These are phyloP conservation scores for Pelargonium cotyledonis DNA, from an alignment of 441 rosid species.

Conservation along the genomic window DNA sequence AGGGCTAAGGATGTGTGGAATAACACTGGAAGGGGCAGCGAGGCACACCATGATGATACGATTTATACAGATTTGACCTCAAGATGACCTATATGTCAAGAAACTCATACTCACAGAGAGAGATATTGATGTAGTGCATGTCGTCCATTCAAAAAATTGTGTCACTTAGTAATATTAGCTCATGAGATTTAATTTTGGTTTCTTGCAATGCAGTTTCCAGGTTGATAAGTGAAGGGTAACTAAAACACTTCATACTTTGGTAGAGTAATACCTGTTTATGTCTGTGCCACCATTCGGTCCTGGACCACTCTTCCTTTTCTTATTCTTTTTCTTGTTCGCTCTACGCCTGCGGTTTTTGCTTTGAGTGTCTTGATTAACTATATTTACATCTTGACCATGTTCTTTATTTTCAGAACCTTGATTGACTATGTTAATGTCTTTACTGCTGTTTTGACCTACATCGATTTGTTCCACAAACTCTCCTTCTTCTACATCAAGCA, in stretches of 20 bases:
- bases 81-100: too few relatives aligned
- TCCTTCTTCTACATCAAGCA: conserved; percentile 86
- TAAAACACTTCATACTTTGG: neutral
- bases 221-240: too few relatives aligned
- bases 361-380: conserved; percentile 26
- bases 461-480: conserved; percentile 44
- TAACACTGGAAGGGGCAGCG: neutral
- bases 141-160: too few relatives aligned
- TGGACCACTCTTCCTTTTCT: conserved; percentile 29
- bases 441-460: conserved; percentile 12
- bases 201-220: too few relatives aligned
- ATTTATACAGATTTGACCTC: neutral
- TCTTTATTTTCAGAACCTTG: conserved; percentile 5
- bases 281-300: conserved; percentile 35
- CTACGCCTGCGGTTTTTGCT: conserved; percentile 31
- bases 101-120: too few relatives aligned
- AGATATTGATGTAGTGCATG: too few relatives aligned
- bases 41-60: neutral
- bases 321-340: conserved; percentile 50
- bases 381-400: conserved; percentile 17
- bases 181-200: too few relatives aligned
- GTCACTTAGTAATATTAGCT: too few relatives aligned
- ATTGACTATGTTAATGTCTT: neutral
- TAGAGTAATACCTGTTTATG: conserved; percentile 48
- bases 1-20: neutral